Percentiles rank a stretch among this genome's conserved stretches.
phyloP scores from a whole-genome alignment of 164 flowering plant species.

The Aristolochia fimbriata region DNA sequence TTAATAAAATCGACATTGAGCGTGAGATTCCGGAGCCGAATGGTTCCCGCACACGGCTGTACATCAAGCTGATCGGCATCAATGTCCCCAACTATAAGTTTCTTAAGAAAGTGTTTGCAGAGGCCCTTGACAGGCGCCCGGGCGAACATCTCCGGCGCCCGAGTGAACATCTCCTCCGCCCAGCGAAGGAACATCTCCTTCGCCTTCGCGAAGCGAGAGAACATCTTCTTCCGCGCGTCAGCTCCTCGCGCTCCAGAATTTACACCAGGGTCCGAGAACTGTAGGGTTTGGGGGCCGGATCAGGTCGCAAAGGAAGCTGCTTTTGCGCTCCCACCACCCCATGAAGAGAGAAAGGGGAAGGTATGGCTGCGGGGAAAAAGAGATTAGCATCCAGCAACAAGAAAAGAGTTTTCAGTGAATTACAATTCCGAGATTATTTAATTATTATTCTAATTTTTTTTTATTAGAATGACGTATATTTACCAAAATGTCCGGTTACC shows the following conservation, averaged over 20 bases:
- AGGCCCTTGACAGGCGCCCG: slow-evolving; percentile 66
- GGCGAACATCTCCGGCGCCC: slow-evolving; percentile 75
- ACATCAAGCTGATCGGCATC: slow-evolving; percentile 89
- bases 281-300: too few species aligned
- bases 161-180: slow-evolving; percentile 73
- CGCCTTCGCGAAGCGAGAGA: background rate
- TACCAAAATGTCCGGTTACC: too few species aligned
- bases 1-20: slow-evolving; percentile 75
- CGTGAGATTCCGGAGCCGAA: slow-evolving; percentile 77
- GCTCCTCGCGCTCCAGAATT: background rate
- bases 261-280: too few species aligned
- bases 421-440: too few species aligned
- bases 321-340: too few species aligned
- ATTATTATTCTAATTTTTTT: too few species aligned
- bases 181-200: slow-evolving; percentile 13
- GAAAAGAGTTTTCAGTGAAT: too few species aligned
- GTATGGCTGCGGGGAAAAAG: too few species aligned
- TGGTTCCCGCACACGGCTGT: slow-evolving; percentile 64
- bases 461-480: too few species aligned
- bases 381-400: too few species aligned
- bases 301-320: too few species aligned
- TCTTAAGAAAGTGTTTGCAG: slow-evolving; percentile 76
- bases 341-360: too few species aligned
- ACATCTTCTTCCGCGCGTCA: background rate
- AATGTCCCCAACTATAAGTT: slow-evolving; percentile 72